phyloP scores from a whole-genome alignment of 768 basidiomycete genomes.

The Rhodotorula babjevae region DNA sequence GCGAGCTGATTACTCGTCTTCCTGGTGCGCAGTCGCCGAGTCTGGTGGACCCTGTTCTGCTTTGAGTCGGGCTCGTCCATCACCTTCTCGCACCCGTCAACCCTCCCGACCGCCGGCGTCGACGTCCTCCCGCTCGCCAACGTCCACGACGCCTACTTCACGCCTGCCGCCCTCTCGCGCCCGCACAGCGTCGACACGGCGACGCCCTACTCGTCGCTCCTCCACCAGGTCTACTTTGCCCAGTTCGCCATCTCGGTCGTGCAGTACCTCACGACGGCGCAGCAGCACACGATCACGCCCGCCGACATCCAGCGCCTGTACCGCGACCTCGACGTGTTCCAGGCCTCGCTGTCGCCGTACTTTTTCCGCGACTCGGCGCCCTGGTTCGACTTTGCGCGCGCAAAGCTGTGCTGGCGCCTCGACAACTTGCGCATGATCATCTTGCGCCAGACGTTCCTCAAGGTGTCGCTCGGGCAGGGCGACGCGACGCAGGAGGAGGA shows the following conservation, averaged over 20 bases:
- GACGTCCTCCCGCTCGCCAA: background rate
- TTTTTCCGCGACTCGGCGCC: background rate
- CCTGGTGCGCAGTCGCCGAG: background rate
- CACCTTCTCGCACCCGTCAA: slow-evolving; percentile 5
- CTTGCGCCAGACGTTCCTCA: slow-evolving; percentile 6
- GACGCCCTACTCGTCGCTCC: slow-evolving; percentile 1
- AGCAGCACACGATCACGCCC: background rate
- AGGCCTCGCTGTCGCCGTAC: background rate
- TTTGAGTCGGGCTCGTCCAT: background rate
- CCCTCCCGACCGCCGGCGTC: background rate
- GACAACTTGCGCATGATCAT: slow-evolving; percentile 7
- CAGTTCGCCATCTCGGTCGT: background rate
- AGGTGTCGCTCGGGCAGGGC: background rate
- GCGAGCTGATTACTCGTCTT: background rate
- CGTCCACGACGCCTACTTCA: background rate
- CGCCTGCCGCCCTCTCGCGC: background rate
- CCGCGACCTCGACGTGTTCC: background rate
- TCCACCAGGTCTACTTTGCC: slow-evolving; percentile 1
- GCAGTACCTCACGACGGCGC: background rate
- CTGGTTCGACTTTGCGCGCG: slow-evolving; percentile 5
- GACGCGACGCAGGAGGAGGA: background rate
- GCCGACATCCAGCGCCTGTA: background rate
- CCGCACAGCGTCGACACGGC: background rate
- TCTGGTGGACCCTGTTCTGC: background rate
- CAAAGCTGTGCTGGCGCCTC: background rate